Conservation (phyloP, 139 green algal genomes). For the Volvox reticuliferus region DNA sequence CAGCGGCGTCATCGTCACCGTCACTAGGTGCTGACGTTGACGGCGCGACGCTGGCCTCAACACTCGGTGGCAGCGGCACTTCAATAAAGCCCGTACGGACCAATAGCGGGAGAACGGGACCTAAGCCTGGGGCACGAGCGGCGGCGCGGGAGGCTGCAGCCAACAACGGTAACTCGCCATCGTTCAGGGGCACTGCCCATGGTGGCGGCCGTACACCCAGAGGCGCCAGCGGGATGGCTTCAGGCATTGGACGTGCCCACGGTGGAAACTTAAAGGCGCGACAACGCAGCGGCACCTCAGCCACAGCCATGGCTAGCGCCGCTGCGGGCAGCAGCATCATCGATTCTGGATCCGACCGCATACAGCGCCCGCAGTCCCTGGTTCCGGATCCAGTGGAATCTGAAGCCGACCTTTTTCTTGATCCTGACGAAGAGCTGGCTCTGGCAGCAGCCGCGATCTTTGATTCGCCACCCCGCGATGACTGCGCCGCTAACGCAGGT, state of each 20-base stretch:
- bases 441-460: slow-evolving; percentile 44
- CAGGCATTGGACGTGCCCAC: not conserved
- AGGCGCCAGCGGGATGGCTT: not conserved
- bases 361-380: not conserved
- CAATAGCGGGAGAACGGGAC: not conserved
- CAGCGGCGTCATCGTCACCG: slow-evolving; percentile 3
- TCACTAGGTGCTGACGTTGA: not conserved
- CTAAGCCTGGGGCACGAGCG: not conserved
- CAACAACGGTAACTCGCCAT: not conserved
- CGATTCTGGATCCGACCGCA: not conserved
- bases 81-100: not conserved
- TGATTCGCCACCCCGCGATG: not conserved
- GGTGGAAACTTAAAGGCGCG: not conserved
- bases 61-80: not conserved
- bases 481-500: not conserved
- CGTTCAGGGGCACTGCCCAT: not conserved
- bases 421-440: slow-evolving; percentile 35
- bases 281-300: not conserved
- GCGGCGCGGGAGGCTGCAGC: not conserved
- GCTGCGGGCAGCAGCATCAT: not conserved
- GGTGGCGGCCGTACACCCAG: not conserved
- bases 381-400: slow-evolving; percentile 12
- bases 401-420: slow-evolving; percentile 8
- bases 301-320: not conserved
- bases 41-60: not conserved